Evolutionary conservation across 2,329 filamentous ascomycete genomes (phyloP).

Genomic region (Ophiostoma perfectum): DNA sequence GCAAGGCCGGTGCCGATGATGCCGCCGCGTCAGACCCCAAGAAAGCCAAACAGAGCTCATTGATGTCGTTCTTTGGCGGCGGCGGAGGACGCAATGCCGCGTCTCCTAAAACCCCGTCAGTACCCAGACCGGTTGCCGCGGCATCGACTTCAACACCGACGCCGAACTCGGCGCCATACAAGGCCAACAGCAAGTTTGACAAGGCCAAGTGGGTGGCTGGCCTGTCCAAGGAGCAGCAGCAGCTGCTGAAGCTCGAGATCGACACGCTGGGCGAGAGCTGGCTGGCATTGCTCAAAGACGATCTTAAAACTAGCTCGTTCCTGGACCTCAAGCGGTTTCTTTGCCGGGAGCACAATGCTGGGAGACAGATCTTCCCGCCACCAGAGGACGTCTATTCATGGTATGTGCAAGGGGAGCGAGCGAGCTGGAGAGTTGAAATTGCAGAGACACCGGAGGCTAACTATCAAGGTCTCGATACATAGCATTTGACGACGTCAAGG

Average conservation of each 20-base stretch:
- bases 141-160: constrained; percentile 22
- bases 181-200: constrained; percentile 57
- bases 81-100: neutral
- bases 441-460: neutral
- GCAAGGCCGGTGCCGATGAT: constrained; percentile 52
- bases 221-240: constrained; percentile 74
- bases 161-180: constrained; percentile 20
- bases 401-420: constrained; percentile 35
- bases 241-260: constrained; percentile 81
- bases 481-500: constrained; percentile 80
- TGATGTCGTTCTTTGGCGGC: constrained; percentile 81
- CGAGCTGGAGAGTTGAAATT: neutral
- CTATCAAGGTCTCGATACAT: constrained; percentile 74
- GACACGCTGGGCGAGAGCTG: constrained; percentile 87
- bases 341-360: constrained; percentile 65
- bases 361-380: constrained; percentile 81
- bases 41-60: constrained; percentile 71
- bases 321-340: constrained; percentile 84
- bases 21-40: constrained; percentile 49
- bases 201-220: constrained; percentile 84
- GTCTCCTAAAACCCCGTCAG: constrained; percentile 31
- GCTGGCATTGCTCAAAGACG: constrained; percentile 83
- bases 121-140: constrained; percentile 22
- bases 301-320: constrained; percentile 73
- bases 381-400: constrained; percentile 89